Percentiles rank a stretch among this genome's conserved stretches.
These are phyloP conservation scores for Paramecium sexaurelia DNA, from an alignment of 73 alveolate species.

Conservation along the genomic window DNA sequence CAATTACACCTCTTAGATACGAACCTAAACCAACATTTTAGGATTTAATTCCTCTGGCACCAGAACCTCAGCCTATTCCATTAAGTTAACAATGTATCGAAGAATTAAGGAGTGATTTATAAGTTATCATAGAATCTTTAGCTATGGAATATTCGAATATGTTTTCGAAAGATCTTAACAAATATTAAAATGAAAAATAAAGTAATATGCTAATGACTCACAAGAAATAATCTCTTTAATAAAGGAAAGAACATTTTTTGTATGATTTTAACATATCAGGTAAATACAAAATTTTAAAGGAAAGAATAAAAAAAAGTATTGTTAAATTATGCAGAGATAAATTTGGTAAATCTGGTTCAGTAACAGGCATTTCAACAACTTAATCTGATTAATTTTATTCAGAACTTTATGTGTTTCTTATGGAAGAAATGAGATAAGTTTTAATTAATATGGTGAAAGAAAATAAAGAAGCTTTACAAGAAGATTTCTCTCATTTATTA, in stretches of 20 bases:
- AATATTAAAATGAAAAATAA: slow-evolving; percentile 72
- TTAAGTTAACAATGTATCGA: slow-evolving; percentile 85
- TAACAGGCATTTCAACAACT: slow-evolving; percentile 90
- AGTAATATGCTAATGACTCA: slow-evolving; percentile 73
- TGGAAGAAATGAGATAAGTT: slow-evolving; percentile 87
- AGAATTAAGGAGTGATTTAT: slow-evolving; percentile 89
- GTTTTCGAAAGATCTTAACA: slow-evolving; percentile 79
- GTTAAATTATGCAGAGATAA: slow-evolving; percentile 96
- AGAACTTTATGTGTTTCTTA: slow-evolving; percentile 90
- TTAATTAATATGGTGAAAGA: slow-evolving; percentile 77
- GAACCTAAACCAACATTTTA: slow-evolving; percentile 76
- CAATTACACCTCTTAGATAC: slow-evolving; percentile 84
- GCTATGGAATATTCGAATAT: slow-evolving; percentile 89
- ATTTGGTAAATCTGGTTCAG: slow-evolving; percentile 87
- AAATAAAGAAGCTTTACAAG: slow-evolving; percentile 94
- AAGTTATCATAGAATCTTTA: slow-evolving; percentile 74
- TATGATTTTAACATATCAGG: slow-evolving; percentile 96
- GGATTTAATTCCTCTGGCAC: slow-evolving; percentile 88
- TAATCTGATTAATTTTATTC: slow-evolving; percentile 94
- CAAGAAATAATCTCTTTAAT: slow-evolving; percentile 78
- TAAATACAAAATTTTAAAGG: slow-evolving; percentile 94
- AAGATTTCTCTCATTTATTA: slow-evolving; percentile 77
- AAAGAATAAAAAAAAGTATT: slow-evolving; percentile 93
- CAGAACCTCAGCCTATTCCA: slow-evolving; percentile 78
- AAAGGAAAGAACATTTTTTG: slow-evolving; percentile 90